Evolutionary conservation across 345 rosid genomes (phyloP).

Genomic region (Salix arbutifolia): DNA sequence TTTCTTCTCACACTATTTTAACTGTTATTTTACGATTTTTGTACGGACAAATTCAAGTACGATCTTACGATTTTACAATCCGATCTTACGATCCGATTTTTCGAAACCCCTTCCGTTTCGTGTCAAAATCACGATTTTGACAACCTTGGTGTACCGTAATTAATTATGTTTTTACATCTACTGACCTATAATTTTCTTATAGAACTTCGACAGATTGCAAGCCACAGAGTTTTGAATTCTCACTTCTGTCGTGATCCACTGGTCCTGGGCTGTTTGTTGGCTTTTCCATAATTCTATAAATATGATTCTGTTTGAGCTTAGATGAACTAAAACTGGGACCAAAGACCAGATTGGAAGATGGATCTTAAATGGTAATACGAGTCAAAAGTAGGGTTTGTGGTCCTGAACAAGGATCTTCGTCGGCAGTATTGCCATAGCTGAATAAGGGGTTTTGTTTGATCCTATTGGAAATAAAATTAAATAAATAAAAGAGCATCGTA

Average conservation of each 20-base stretch:
- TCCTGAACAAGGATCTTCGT: conserved; percentile 6
- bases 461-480: not conserved
- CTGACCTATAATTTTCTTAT: too few species aligned
- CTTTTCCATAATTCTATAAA: not conserved
- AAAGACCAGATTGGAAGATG: not conserved
- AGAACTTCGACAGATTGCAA: conserved; percentile 9
- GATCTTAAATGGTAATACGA: not conserved
- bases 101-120: too few species aligned
- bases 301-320: not conserved
- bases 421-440: not conserved
- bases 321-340: not conserved
- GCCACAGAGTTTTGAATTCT: conserved; percentile 4
- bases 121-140: too few species aligned
- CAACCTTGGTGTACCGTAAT: too few species aligned
- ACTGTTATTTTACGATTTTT: too few species aligned
- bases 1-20: too few species aligned
- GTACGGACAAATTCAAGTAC: too few species aligned
- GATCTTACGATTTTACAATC: too few species aligned
- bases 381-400: not conserved
- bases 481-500: not conserved
- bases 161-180: not conserved
- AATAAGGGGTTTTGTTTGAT: not conserved
- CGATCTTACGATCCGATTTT: too few species aligned
- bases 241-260: not conserved
- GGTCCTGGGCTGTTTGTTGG: not conserved